These are phyloP conservation scores for Petunia secreta DNA, from an alignment of 257 asterid genomes.

Conservation along the genomic window DNA sequence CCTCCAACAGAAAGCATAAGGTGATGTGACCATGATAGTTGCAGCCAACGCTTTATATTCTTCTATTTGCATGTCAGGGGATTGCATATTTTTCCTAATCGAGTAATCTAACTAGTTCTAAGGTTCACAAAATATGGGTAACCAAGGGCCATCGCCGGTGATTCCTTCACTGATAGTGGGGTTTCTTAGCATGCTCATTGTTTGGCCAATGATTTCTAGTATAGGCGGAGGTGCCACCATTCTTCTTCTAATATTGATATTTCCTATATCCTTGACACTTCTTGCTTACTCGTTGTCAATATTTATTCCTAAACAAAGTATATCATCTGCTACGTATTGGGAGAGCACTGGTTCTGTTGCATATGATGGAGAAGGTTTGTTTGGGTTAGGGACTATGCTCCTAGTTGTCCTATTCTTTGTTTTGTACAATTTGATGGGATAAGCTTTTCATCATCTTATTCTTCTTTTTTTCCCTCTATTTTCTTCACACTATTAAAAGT, in stretches of 20 bases:
- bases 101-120: neutral
- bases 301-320: neutral
- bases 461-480: neutral
- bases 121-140: neutral
- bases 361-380: constrained; percentile 31
- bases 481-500: neutral
- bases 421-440: constrained; percentile 25
- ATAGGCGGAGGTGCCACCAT: neutral
- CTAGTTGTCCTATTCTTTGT: constrained; percentile 28
- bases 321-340: constrained; percentile 10
- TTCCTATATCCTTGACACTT: constrained; percentile 25
- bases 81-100: neutral
- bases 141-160: constrained; percentile 37
- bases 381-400: constrained; percentile 31
- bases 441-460: neutral
- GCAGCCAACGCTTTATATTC: constrained; percentile 19
- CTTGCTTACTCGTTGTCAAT: constrained; percentile 18
- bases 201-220: constrained; percentile 29
- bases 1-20: constrained; percentile 18
- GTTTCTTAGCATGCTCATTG: constrained; percentile 26
- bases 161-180: constrained; percentile 37
- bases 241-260: constrained; percentile 19
- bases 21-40: neutral
- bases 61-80: neutral
- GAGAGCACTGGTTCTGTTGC: constrained; percentile 9